Evolutionary conservation across 106 monocot species (phyloP), one percentile per base, ranked within the genome.

Genomic region (Alisma plantagoaquatica): DNA sequence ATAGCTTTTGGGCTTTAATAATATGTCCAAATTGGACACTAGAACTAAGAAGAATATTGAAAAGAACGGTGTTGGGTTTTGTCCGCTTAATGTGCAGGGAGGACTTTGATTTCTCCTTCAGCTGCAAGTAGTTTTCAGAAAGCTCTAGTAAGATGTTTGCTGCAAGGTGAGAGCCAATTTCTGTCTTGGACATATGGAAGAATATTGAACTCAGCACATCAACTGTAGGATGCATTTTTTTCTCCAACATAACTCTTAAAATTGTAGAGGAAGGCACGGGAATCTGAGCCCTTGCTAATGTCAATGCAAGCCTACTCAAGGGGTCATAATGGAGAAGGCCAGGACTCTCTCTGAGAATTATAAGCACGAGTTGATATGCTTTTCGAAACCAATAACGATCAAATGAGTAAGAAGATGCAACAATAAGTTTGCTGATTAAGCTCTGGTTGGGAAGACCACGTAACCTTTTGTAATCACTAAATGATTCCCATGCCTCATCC

Each of bases 41-140:
- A 10, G 84, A 73, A 49, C 61, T 49, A 48, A 98, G 53, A 20
- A 98, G 81, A 59, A 90, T 58, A 29, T 89, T 98, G 49, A 98
- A 98, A 25, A 84, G 55, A 18, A 64, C 68, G 44, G 59, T 58
- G 70, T 42, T 73, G 9, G 73, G 84, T 19, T 60, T 75, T 24
- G 65, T 54, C 31, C 55, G 38, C 49, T 73, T 69, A 17, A 28
- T 8, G 11, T 64, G 63, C 33, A 56, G 68, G 22, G 24, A 21
- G 15, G 30, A 51, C 43, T 46, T 78, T 19, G 43, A 27, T 47
- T 51, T 49, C 29, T 46, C 10, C 28, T 41, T 42, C 5, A 20
- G 30, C 23, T 18, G 10, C 45, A 81, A 56, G 25, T 53, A 68
- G 26, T 22, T 19, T 48, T 79, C 84, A 31, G 89, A 98, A 29